Percentiles rank a stretch among this genome's conserved stretches.
Conservation (phyloP, 2,329 filamentous ascomycete species). For the Pseudogymnoascus sp. region DNA sequence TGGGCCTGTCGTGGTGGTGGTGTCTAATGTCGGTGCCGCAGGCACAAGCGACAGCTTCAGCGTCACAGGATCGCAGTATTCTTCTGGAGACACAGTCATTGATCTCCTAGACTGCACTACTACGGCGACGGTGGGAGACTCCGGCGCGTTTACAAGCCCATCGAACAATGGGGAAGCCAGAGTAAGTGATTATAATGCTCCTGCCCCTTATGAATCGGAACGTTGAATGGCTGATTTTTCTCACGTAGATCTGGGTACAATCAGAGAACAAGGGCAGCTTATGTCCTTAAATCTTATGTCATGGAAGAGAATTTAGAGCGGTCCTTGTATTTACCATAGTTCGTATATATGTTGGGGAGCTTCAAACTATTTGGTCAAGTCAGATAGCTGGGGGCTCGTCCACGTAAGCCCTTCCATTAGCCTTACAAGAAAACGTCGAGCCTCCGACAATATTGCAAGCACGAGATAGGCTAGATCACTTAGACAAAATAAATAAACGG, state of each 20-base stretch:
- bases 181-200: neutral
- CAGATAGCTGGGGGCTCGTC: neutral
- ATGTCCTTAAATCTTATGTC: neutral
- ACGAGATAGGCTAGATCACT: neutral
- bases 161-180: constrained; percentile 10
- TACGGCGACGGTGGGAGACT: constrained; percentile 8
- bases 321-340: neutral
- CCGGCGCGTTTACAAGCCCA: constrained; percentile 11
- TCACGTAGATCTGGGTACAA: neutral
- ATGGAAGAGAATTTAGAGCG: neutral
- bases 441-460: neutral
- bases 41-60: neutral
- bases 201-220: neutral
- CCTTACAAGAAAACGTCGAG: neutral
- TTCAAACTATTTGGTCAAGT: neutral
- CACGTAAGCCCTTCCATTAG: neutral
- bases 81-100: constrained; percentile 12
- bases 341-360: neutral
- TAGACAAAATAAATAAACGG: neutral
- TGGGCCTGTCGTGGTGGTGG: neutral
- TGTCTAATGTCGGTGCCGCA: neutral
- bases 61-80: constrained; percentile 1
- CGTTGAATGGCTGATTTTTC: neutral
- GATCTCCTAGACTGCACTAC: constrained; percentile 13
- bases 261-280: neutral